Evolutionary conservation across 805 yeast species (phyloP).

Genomic region (Nakazawaea sp.): DNA sequence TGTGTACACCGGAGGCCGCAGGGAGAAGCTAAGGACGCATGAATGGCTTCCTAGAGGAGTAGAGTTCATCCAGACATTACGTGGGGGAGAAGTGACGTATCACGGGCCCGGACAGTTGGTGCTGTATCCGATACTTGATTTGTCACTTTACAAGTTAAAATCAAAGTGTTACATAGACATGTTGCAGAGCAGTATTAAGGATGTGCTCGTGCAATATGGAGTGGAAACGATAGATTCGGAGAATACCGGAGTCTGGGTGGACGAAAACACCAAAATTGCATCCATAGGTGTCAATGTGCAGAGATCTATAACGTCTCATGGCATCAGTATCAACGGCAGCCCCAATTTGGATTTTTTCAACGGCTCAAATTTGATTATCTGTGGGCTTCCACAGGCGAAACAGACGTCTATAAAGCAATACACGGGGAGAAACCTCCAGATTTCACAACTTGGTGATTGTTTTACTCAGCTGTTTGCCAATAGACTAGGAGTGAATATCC

Average conservation of each 20-base stretch:
- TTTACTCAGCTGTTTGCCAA: too few relatives aligned
- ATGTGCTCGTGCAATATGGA: slow-evolving; percentile 17
- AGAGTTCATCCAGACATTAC: slow-evolving; percentile 62
- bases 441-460: too few relatives aligned
- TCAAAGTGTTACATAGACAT: slow-evolving; percentile 47
- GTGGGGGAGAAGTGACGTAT: slow-evolving; percentile 96
- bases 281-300: slow-evolving; percentile 87
- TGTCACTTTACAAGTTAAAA: slow-evolving; percentile 49
- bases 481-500: too few relatives aligned
- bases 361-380: slow-evolving; percentile 57
- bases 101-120: slow-evolving; percentile 97
- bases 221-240: slow-evolving; percentile 46
- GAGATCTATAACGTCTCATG: slow-evolving; percentile 82
- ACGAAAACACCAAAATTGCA: slow-evolving; percentile 57
- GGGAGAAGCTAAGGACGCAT: slow-evolving; percentile 39
- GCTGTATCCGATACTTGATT: slow-evolving; percentile 71
- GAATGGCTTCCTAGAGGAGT: slow-evolving; percentile 26
- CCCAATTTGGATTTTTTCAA: slow-evolving; percentile 73
- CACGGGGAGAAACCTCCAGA: neutral
- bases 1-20: slow-evolving; percentile 87
- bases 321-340: slow-evolving; percentile 71
- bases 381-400: slow-evolving; percentile 67
- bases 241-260: slow-evolving; percentile 88
- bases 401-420: slow-evolving; percentile 44
- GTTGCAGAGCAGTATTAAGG: slow-evolving; percentile 31